Evolutionary conservation across 345 rosid genomes (phyloP), one percentile per base, ranked within the genome.

Genomic region (Acer campestre): DNA sequence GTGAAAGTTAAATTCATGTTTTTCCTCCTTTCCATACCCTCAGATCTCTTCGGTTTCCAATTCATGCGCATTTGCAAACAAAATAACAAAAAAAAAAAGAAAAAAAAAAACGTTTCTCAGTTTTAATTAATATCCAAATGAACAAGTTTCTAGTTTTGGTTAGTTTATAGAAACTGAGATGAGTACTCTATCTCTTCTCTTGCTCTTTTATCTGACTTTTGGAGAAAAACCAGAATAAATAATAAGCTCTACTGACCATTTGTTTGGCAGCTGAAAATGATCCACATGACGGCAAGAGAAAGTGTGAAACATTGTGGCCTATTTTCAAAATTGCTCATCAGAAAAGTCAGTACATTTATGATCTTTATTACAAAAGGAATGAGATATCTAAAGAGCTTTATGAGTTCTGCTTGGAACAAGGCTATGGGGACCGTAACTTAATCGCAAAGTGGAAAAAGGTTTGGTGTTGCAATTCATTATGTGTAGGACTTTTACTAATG

Each of bases 371-470:
- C 79, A 73, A 83, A 38, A 88, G 89, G 84, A 87, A 87, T 23
- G 94, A 89, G 75, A 92, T 94, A 56, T 92, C 97, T 23, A 88
- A 86, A 82, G 92, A 94, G 74, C 81, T 92, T 2, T 94, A 84
- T 63, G 98, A 92, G 78, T 92, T 91, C 80, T 92, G 91, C 68
- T 85, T 90, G 87, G 95, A 92, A 12, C 95, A 92, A 69, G 92
- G 94, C 10, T 87, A 88, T 61, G 97, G 86, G 0, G 95, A 90
- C 25, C 84, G 82, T 62, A 89, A 85, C 82, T 83, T 91, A 22
- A 91, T 91, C 72, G 92, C 98, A 0, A 92, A 92, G 55, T 88
- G 94, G 94, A 90, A 89, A 79, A 88, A 88, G 88, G 88, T 89
- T 40, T 13, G 66, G 38, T 67, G 40, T 38, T 64, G 22, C 4